Evolutionary conservation across 495 filamentous ascomycete genomes (phyloP).

Genomic region (Neurospora africana): DNA sequence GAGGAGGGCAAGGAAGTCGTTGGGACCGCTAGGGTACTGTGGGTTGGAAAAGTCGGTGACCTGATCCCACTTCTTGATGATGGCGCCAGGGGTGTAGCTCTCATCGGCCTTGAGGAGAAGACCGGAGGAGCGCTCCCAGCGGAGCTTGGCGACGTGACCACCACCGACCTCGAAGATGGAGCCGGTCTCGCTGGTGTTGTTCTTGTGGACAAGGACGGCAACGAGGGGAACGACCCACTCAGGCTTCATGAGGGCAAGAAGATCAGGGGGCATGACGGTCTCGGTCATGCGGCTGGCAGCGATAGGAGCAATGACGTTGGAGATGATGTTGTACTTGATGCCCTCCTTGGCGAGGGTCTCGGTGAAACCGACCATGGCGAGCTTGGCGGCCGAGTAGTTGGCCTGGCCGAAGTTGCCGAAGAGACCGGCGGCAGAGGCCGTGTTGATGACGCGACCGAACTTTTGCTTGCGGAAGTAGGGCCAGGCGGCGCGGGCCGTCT

Average conservation of each 20-base stretch:
- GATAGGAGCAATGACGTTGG: conserved; percentile 93
- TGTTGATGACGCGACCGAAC: conserved; percentile 94
- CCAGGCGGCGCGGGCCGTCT: conserved; percentile 95
- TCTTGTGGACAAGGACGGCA: conserved; percentile 78
- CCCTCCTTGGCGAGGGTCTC: conserved; percentile 98
- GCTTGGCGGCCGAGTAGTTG: conserved; percentile 97
- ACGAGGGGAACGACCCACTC: conserved; percentile 96
- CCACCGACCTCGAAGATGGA: conserved; percentile 90
- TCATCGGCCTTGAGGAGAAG: conserved; percentile 83
- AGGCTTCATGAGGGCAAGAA: conserved; percentile 79
- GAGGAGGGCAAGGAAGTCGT: conserved; percentile 78
- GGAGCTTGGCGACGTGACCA: conserved; percentile 83
- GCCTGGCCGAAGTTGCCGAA: conserved; percentile 94
- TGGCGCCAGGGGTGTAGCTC: conserved; percentile 75
- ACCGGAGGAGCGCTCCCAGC: conserved; percentile 93
- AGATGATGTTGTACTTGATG: conserved; percentile 93
- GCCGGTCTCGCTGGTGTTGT: conserved; percentile 75
- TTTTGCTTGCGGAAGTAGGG: conserved; percentile 98
- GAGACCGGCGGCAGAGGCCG: conserved; percentile 85
- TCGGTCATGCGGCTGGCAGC: conserved; percentile 95
- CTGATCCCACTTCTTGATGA: conserved; percentile 80
- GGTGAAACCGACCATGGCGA: conserved; percentile 93
- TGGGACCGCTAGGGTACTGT: conserved; percentile 73
- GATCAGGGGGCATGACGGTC: conserved; percentile 93
- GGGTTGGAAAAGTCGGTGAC: conserved; percentile 81